Evolutionary conservation across 2,329 filamentous ascomycete genomes (phyloP).

Genomic region (Talaromyces sp.): DNA sequence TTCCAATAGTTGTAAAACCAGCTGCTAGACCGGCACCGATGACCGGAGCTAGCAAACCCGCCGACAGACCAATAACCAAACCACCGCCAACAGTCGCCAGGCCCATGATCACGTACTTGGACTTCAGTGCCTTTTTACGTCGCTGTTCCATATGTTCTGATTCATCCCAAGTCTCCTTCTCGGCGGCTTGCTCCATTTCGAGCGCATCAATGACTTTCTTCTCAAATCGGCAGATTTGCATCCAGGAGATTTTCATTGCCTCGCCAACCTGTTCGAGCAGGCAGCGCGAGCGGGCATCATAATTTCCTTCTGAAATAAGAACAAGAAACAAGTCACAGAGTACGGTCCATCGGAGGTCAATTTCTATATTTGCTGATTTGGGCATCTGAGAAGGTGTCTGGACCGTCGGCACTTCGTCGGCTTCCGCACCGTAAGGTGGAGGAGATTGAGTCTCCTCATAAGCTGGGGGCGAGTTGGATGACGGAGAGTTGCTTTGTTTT

Average conservation of each 20-base stretch:
- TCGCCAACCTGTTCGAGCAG: slow-evolving; percentile 79
- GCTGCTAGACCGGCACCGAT: slow-evolving; percentile 92
- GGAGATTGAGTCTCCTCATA: slow-evolving; percentile 47
- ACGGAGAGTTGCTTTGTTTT: slow-evolving; percentile 32
- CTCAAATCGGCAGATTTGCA: slow-evolving; percentile 94
- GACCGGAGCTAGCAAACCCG: slow-evolving; percentile 84
- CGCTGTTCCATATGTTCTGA: slow-evolving; percentile 87
- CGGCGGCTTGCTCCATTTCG: slow-evolving; percentile 93
- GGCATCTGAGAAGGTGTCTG: slow-evolving; percentile 80
- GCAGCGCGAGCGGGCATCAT: slow-evolving; percentile 82
- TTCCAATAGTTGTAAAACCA: slow-evolving; percentile 91
- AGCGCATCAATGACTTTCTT: slow-evolving; percentile 94
- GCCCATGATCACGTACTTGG: slow-evolving; percentile 91
- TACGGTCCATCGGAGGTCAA: slow-evolving; percentile 94
- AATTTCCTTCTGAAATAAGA: slow-evolving; percentile 91
- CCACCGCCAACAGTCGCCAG: slow-evolving; percentile 93
- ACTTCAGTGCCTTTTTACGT: slow-evolving; percentile 75
- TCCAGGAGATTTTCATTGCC: slow-evolving; percentile 77
- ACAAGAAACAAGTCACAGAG: slow-evolving; percentile 93
- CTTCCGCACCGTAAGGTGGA: slow-evolving; percentile 57
- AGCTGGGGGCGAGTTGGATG: slow-evolving; percentile 41
- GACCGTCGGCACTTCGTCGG: slow-evolving; percentile 72
- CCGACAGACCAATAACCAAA: slow-evolving; percentile 90
- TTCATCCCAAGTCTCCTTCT: slow-evolving; percentile 97
- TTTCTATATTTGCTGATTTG: slow-evolving; percentile 79